Evolutionary conservation across 2,329 filamentous ascomycete genomes (phyloP), one percentile per base, ranked within the genome.

Genomic region (Ophiostoma triangulosporum): DNA sequence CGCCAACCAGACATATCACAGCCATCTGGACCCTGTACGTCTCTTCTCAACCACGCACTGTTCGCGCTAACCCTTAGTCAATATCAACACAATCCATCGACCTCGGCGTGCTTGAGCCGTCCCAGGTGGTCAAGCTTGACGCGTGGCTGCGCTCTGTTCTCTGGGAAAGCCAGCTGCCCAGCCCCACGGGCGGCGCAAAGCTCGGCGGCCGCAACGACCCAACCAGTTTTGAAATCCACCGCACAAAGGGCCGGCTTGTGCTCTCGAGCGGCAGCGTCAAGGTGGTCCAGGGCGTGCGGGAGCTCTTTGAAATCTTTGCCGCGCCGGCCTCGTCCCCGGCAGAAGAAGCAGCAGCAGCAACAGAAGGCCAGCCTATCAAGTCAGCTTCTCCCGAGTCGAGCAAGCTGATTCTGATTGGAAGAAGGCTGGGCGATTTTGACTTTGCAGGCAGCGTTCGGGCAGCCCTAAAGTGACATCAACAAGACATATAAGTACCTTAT

Each of bases 241-340:
- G 93, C 12, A 72, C 88, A 33, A 98, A 98, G 65, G 91, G 89
- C 0, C 80, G 88, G 3, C 67, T 97, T 6, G 71, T 78, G 0
- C 71, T 91, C 17, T 63, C 70, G 0, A 73, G 83, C 53, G 88
- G 87, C 1, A 70, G 73, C 0, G 70, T 81, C 43, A 86, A 88
- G 64, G 80, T 97, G 58, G 74, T 97, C 7, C 93, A 98, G 66
- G 93, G 90, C 2, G 93, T 98, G 1, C 74, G 91, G 52, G 91
- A 96, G 61, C 78, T 97, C 15, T 98, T 97, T 66, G 93, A 98
- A 62, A 85, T 97, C 24, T 78, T 88, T 24, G 88, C 95, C 59
- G 71, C 69, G 7, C 68, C 70, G 4, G 60, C 65, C 9, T 65
- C 63, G 52, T 12, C 57, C 55, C 24, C 57, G 48, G 57, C 56